Percentiles rank a stretch among this genome's conserved stretches.
Evolutionary conservation across 1,284 basidiomycete genomes (phyloP).

Genomic region (Malassezia furfur): DNA sequence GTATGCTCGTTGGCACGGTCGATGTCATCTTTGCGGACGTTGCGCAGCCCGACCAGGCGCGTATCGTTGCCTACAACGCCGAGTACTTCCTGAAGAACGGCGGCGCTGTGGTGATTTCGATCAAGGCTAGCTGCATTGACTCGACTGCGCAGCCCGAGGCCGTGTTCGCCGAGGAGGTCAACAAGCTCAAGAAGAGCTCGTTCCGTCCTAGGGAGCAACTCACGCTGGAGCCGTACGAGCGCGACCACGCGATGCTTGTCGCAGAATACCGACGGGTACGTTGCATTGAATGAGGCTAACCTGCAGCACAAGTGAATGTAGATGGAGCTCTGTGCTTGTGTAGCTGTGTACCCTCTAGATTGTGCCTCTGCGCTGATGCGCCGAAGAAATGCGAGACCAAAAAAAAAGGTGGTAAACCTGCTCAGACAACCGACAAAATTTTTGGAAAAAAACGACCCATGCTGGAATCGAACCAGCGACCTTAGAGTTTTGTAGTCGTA

Average conservation of each 20-base stretch:
- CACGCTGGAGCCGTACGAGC: constrained; percentile 54
- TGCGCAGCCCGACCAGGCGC: constrained; percentile 92
- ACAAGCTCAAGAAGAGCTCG: constrained; percentile 63
- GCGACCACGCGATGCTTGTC: constrained; percentile 46
- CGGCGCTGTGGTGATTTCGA: constrained; percentile 88
- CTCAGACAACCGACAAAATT: too few relatives aligned
- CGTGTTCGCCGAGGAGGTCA: constrained; percentile 81
- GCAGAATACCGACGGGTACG: constrained; percentile 41
- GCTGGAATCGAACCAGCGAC: constrained; percentile 22
- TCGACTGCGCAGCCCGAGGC: constrained; percentile 81
- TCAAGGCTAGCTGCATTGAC: constrained; percentile 99
- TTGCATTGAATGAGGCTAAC: neutral
- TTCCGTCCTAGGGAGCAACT: constrained; percentile 73
- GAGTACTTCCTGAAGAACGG: constrained; percentile 92
- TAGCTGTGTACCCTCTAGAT: neutral
- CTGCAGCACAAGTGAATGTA: constrained; percentile 7
- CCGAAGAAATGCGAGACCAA: too few relatives aligned
- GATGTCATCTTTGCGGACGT: constrained; percentile 73
- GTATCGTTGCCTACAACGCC: constrained; percentile 72
- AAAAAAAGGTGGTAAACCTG: too few relatives aligned
- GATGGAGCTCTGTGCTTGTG: neutral
- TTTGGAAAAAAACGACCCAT: constrained; percentile 17
- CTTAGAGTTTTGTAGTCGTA: constrained; percentile 21
- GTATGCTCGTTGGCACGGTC: constrained; percentile 45
- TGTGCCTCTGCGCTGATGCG: neutral